phyloP scores from a whole-genome alignment of 139 green algal species.

The Closterium sp. region DNA sequence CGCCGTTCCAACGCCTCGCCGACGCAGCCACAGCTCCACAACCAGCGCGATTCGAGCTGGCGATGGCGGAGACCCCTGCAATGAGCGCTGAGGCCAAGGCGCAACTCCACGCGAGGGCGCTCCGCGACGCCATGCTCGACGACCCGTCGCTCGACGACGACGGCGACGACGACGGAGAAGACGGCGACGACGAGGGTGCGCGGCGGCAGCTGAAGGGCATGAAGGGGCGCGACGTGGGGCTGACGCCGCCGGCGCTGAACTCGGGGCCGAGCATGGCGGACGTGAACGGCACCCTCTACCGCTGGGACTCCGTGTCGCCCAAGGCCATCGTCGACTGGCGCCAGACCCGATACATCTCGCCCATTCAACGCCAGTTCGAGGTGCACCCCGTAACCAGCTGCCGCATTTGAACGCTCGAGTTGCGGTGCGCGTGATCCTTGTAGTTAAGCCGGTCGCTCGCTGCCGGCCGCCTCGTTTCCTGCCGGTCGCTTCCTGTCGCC shows the following conservation, averaged over 20 bases:
- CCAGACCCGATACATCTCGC: constrained; percentile 66
- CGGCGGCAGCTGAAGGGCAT: background rate
- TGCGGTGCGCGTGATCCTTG: no score
- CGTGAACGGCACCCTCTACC: constrained; percentile 12
- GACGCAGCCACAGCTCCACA: background rate
- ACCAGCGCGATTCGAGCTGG: background rate
- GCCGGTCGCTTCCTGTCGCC: no score
- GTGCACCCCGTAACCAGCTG: background rate
- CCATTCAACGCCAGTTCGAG: constrained; percentile 84
- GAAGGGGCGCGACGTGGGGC: background rate
- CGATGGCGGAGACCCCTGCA: background rate
- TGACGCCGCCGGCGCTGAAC: constrained; percentile 19
- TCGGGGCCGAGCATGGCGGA: constrained; percentile 8
- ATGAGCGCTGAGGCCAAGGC: background rate
- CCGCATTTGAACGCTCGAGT: background rate
- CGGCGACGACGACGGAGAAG: no score
- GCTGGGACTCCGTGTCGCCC: constrained; percentile 39
- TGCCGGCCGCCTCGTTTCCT: no score
- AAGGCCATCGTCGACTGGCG: constrained; percentile 78
- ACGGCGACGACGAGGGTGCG: background rate
- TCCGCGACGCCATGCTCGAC: background rate
- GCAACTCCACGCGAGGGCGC: background rate
- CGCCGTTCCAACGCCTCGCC: background rate
- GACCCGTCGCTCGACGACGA: background rate
- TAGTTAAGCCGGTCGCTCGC: no score